Evolutionary conservation across 2,329 filamentous ascomycete species (phyloP), one percentile per base, ranked within the genome.

Genomic region (Cadophora sp.): DNA sequence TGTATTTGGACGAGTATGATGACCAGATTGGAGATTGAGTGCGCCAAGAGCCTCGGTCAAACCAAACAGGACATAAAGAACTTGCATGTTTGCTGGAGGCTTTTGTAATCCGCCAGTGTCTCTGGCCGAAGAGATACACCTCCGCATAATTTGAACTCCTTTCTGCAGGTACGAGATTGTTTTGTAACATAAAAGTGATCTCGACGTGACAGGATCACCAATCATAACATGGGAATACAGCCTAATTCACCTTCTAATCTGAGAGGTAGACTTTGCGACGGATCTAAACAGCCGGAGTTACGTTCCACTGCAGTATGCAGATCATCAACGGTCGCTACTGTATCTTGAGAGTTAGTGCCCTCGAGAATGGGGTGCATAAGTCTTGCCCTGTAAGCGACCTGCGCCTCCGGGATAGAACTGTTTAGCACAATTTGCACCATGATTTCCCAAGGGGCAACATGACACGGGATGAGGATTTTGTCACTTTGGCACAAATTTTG

Each of bases 351-450:
- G 47, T 50, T 50, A 50, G 47, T 24, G 20, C 47, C 1, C n/a
- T 14, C 47, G 20, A 50, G 20, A 50, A 50, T 50, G 47, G 47
- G 47, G 47, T 50, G 20, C 47, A 50, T 24, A 24, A 50, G n/a
- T 50, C 47, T 50, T 22, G n/a, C 24, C 47, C 24, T 22, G 20
- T 24, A 24, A n/a, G 20, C 20, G 47, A 50, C 47, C 47, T 20
- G 20, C 47, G 20, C 47, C 0, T 24, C 24, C 47, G 45, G 45
- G 45, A 20, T 48, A n/a, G n/a, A 7, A 8, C 18, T 24, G 47
- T 22, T 24, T 24, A 50, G n/a, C 7, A 24, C 6, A 6, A 6
- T 30, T 24, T 24, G 22, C 47, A 13, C 7, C 7, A 13, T 22
- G 36, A 39, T 9, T 39, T 7, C 20, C 20, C 20, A 13, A 50